Percentiles rank a stretch among this genome's conserved stretches.
phyloP scores from a whole-genome alignment of 2,329 filamentous ascomycete species.

The Fusarium humuli region DNA sequence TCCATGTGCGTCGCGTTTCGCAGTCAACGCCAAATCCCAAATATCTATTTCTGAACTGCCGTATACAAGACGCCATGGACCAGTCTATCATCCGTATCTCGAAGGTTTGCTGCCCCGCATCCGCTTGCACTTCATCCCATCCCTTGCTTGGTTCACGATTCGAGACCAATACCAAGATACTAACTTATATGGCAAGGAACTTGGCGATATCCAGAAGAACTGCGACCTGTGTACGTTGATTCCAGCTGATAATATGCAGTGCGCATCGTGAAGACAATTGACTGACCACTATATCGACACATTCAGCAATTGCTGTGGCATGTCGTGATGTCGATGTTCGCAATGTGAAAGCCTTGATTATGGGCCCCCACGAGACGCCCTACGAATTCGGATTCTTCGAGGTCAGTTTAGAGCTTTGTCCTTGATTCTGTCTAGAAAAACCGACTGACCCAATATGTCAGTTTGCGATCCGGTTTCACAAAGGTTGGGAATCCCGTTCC shows the following conservation, averaged over 20 bases:
- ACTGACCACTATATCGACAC: constrained; percentile 11
- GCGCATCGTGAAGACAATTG: not conserved
- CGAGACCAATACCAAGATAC: constrained; percentile 24
- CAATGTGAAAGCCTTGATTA: constrained; percentile 86
- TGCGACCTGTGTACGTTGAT: constrained; percentile 79
- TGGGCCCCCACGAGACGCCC: constrained; percentile 92
- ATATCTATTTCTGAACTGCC: constrained; percentile 22
- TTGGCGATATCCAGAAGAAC: constrained; percentile 85
- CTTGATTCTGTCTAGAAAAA: not conserved
- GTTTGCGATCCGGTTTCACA: constrained; percentile 82
- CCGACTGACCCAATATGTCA: constrained; percentile 49
- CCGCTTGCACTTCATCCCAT: constrained; percentile 16
- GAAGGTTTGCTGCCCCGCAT: constrained; percentile 66
- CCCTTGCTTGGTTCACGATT: constrained; percentile 34
- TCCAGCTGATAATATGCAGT: not conserved
- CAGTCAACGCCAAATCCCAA: not conserved
- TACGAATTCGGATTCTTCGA: constrained; percentile 99
- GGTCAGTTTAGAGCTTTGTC: constrained; percentile 61
- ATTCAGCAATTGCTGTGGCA: constrained; percentile 82
- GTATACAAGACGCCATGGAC: constrained; percentile 60
- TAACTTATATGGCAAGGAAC: constrained; percentile 68
- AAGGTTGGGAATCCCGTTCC: constrained; percentile 62
- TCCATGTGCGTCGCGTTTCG: constrained; percentile 33
- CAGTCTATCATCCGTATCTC: constrained; percentile 90
- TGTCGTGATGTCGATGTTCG: constrained; percentile 90